Percentiles rank a stretch among this genome's conserved stretches.
These are phyloP conservation scores for Taphrina wiesneri DNA, from an alignment of 1,139 yeast genomes.

Conservation along the genomic window DNA sequence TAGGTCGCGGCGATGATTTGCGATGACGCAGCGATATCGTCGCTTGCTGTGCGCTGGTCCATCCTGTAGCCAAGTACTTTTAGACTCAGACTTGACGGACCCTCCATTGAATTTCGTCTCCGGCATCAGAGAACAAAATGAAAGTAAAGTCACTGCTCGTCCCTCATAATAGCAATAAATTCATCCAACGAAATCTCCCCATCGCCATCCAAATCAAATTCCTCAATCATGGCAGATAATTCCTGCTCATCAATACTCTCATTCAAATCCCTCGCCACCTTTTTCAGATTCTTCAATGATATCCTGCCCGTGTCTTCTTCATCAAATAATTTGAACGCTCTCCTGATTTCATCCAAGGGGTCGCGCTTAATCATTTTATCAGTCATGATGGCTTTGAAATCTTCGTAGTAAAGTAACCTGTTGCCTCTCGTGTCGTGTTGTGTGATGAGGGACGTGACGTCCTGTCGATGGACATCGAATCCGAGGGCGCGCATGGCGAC, in stretches of 20 bases:
- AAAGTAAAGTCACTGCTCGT: conserved; percentile 15
- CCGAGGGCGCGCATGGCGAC: conserved; percentile 94
- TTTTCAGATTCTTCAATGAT: conserved; percentile 73
- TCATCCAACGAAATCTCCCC: conserved; percentile 88
- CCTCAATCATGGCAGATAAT: conserved; percentile 94
- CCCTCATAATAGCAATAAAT: conserved; percentile 67
- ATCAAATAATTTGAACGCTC: conserved; percentile 90
- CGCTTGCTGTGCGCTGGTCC: too few species aligned
- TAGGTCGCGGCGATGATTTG: too few species aligned
- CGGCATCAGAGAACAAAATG: too few species aligned
- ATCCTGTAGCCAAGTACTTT: too few species aligned
- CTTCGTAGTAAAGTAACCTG: conserved; percentile 43
- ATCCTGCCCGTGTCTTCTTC: conserved; percentile 88
- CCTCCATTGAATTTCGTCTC: too few species aligned
- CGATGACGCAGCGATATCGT: too few species aligned
- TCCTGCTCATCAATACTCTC: conserved; percentile 92
- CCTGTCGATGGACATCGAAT: conserved; percentile 77
- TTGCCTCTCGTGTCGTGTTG: conserved; percentile 79
- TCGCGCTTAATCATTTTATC: conserved; percentile 78
- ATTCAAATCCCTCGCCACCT: conserved; percentile 90
- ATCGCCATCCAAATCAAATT: conserved; percentile 93
- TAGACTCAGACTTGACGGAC: too few species aligned
- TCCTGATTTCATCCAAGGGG: conserved; percentile 84
- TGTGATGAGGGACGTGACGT: conserved; percentile 75
- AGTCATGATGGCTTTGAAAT: conserved; percentile 53